Percentiles rank a stretch among this genome's conserved stretches.
These are phyloP conservation scores for Hanseniaspora pseudoguilliermondii DNA, from an alignment of 805 yeast genomes.

Conservation along the genomic window DNA sequence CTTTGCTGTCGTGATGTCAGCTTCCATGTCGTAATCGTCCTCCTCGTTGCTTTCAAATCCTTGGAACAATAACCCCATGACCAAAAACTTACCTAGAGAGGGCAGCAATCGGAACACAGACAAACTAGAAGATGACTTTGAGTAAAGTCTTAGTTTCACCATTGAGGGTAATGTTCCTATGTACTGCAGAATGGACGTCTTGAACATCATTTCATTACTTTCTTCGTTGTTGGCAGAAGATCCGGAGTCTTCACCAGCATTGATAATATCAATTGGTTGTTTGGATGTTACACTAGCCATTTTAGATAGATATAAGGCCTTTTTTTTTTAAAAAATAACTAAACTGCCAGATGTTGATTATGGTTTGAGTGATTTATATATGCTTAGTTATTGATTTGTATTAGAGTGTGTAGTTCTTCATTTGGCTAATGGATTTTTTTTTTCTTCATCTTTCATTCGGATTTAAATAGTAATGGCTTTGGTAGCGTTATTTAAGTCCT, in stretches of 20 bases:
- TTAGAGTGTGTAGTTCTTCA: too few species aligned
- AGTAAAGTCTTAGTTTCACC: constrained; percentile 70
- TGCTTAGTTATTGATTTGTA: too few species aligned
- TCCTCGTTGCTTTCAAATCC: constrained; percentile 60
- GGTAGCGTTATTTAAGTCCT: too few species aligned
- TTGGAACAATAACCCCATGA: constrained; percentile 75
- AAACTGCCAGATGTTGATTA: too few species aligned
- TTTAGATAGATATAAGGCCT: too few species aligned
- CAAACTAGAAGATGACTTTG: constrained; percentile 84
- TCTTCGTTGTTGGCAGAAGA: not conserved
- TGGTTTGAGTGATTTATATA: not conserved
- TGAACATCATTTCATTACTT: constrained; percentile 31
- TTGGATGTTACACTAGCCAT: not conserved
- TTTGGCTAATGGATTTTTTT: too few species aligned
- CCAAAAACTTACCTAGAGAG: constrained; percentile 73
- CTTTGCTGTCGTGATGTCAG: not conserved
- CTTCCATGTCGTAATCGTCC: constrained; percentile 20
- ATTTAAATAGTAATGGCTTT: too few species aligned
- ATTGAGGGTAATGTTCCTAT: constrained; percentile 79
- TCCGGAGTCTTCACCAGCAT: constrained; percentile 2
- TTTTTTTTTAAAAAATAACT: not conserved
- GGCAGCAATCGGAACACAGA: constrained; percentile 87
- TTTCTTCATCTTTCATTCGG: too few species aligned
- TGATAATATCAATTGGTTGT: not conserved
- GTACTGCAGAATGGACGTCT: constrained; percentile 72